Evolutionary conservation across 2,329 filamentous ascomycete genomes (phyloP), one percentile per base, ranked within the genome.

Genomic region (Cordyceps fumosorosea): DNA sequence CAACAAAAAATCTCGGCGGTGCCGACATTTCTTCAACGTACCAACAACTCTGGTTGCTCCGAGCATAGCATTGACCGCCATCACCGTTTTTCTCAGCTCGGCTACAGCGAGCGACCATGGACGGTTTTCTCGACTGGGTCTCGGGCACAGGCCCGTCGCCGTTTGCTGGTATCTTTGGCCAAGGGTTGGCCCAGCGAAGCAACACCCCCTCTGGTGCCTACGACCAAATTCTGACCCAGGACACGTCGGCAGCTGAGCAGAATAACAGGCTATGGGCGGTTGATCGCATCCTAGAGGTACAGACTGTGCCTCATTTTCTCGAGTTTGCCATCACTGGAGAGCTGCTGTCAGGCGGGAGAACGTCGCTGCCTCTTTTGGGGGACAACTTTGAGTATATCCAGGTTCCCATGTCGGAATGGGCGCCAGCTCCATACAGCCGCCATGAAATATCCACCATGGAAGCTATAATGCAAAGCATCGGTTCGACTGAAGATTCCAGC

Each of bases 391-490:
- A 44, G 16, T 63, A 65, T 8, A 55, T 69, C 10, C 53, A 34
- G 5, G 51, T 44, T 3, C 66, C 69, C 5, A 45, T 65, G 26
- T 60, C 64, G 32, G 52, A 67, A 3, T 71, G 69, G 69, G 69
- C 68, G 0, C 68, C 67, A 8, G 58, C 68, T 22, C 68, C 68
- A 0, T 67, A 63, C 10, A 62, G 66, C 20, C 37, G 24, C 16
- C 24, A 48, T 11, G 55, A 57, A n/a, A 45, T 37, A 7, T 48
- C 67, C 12, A 62, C 65, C 3, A 11, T 47, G 12, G 56, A 66
- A 0, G 52, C 62, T 18, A 29, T 71, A 0, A 58, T 62, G 5
- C 52, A 56, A 3, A 45, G 66, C 2, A 65, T 70, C n/a, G 69
- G 68, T 2, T 71, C 67, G 0, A 40, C 40, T 1, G 66, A 71